Evolutionary conservation across 306 rosid species (phyloP).

Genomic region (Inga oerstediana): DNA sequence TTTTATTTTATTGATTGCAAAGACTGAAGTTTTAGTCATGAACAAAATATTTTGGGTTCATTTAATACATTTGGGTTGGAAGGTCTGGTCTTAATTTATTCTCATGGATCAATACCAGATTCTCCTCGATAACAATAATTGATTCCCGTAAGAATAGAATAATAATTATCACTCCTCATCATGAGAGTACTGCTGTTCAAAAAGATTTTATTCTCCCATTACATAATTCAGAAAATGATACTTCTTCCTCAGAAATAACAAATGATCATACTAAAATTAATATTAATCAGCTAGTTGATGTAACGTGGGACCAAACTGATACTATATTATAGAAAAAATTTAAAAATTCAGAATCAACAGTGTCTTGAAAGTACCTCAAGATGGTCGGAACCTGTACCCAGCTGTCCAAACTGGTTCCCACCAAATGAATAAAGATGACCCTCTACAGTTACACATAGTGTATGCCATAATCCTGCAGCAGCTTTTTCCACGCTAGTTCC

Average conservation of each 20-base stretch:
- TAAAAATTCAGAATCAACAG: background rate
- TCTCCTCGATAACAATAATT: background rate
- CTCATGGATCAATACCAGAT: background rate
- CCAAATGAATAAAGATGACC: slow-evolving; percentile 77
- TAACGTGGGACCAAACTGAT: background rate
- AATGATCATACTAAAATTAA: slow-evolving; percentile 1
- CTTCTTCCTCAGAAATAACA: background rate
- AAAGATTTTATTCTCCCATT: background rate
- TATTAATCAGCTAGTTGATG: background rate
- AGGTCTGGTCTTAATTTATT: background rate
- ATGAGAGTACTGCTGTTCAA: background rate
- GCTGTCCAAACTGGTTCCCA: slow-evolving; percentile 93
- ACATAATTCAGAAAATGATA: background rate
- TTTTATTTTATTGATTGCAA: background rate
- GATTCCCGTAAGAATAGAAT: background rate
- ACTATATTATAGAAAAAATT: background rate
- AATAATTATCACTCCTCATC: background rate
- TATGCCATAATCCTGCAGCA: slow-evolving; percentile 94
- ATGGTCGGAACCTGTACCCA: slow-evolving; percentile 82
- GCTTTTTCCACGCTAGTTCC: slow-evolving; percentile 53
- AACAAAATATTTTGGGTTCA: background rate
- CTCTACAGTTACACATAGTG: slow-evolving; percentile 66
- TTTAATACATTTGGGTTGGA: background rate
- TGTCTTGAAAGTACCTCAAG: slow-evolving; percentile 56
- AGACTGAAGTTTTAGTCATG: background rate